Base-by-base conservation (phyloP, 192 early-diverging fungal species). In the Pecoramyces ruminantium region DNA sequence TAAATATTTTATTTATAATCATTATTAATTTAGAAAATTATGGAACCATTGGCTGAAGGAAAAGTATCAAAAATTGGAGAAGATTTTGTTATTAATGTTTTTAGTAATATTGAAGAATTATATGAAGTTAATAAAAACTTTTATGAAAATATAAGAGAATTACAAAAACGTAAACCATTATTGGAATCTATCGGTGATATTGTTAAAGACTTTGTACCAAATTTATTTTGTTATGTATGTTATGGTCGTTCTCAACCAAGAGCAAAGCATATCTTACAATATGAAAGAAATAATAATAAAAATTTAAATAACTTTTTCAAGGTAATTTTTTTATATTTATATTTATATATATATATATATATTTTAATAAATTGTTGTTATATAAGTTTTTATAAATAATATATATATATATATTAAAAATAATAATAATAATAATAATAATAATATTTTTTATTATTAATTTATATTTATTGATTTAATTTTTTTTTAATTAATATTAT, bases 191-290 rank as follows among this genome's bases (percentile, higher is more conserved):
- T 98, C 29, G 96, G 96, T 77, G 95, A 96, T 82, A 90, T 97
- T 28, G 92, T 98, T 78, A 78, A 94, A 58, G 83, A 88, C 79
- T 88, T 93, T 84, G 92, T 92, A 9, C 84, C 87, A 67, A 87
- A 88, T 77, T 91, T 96, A 78, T 86, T 92, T 67, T 90, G 92
- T 13, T 97, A 95, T 83, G 91, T 95, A 38, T 86, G 90, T 30
- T 98, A 98, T 86, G 94, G 95, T 77, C 93, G 92, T 13, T 91
- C 93, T 83, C 94, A 96, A 83, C 89, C 92, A 40, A 92, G 92
- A 82, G 93, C 92, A 51, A 93, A 93, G 85, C 91, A 92, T 84
- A 89, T 90, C 39, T 88, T 97, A 83, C 95, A 96, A 78, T 88
- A 90, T 25, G 96, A 97, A 81, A 92, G 89, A 82, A 86, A 86